Percentiles rank a stretch among this genome's conserved stretches.
Evolutionary conservation across 768 basidiomycete genomes (phyloP).

Genomic region (Phaeolepiota aurea): DNA sequence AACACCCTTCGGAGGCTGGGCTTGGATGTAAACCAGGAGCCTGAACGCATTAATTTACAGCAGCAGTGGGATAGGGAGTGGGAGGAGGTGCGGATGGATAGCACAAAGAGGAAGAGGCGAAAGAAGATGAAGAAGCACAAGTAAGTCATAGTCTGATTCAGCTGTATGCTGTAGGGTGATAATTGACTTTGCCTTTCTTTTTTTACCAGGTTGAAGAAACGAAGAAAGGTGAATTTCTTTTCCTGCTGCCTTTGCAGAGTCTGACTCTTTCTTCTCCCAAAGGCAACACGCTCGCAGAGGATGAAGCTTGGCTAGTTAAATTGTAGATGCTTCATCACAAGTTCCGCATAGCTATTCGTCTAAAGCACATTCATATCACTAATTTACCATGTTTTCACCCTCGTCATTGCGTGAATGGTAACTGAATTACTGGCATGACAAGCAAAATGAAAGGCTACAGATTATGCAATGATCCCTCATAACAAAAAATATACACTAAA

Average conservation of each 20-base stretch:
- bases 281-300: slow-evolving; percentile 38
- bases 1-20: slow-evolving; percentile 57
- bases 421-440: too few species aligned
- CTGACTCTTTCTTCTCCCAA: slow-evolving; percentile 3
- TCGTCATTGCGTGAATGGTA: too few species aligned
- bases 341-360: not conserved
- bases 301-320: slow-evolving; percentile 18
- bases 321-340: slow-evolving; percentile 1
- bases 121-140: slow-evolving; percentile 99
- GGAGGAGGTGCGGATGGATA: slow-evolving; percentile 66
- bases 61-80: slow-evolving; percentile 50
- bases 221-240: slow-evolving; percentile 62
- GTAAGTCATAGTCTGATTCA: too few species aligned
- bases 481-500: too few species aligned
- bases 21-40: slow-evolving; percentile 41
- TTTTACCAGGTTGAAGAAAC: slow-evolving; percentile 70
- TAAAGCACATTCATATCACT: too few species aligned
- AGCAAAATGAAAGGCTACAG: too few species aligned
- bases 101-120: slow-evolving; percentile 75
- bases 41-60: slow-evolving; percentile 40
- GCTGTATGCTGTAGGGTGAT: too few species aligned
- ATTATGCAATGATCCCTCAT: too few species aligned
- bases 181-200: too few species aligned
- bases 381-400: too few species aligned
- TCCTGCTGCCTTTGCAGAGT: too few species aligned